A percentile compares a stretch with the other conserved stretches of the same genome.
Conservation (phyloP, 257 asterid genomes). For the Eustoma russellianum region DNA sequence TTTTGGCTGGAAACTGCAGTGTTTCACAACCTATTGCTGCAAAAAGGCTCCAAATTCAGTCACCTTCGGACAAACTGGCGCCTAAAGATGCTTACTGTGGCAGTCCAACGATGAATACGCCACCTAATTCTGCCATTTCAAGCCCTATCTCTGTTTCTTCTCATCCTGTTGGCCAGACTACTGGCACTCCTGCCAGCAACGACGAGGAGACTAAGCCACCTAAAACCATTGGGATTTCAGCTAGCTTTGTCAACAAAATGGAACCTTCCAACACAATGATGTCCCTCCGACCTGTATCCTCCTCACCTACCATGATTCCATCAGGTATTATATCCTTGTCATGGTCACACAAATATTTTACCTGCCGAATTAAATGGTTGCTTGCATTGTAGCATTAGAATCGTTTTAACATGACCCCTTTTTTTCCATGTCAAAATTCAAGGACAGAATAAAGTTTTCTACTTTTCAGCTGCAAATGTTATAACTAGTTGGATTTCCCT, state of each 20-base stretch:
- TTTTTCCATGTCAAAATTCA: background rate
- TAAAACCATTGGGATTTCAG: constrained; percentile 22
- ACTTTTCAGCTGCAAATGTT: background rate
- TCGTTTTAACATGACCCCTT: background rate
- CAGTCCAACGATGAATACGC: constrained; percentile 26
- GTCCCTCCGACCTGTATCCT: constrained; percentile 32
- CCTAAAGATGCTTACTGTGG: constrained; percentile 27
- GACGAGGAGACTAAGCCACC: constrained; percentile 26
- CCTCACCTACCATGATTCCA: constrained; percentile 27
- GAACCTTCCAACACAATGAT: constrained; percentile 38
- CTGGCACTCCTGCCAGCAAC: constrained; percentile 21
- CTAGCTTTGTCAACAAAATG: constrained; percentile 21
- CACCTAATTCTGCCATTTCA: constrained; percentile 33
- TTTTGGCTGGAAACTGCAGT: constrained; percentile 53
- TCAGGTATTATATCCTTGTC: constrained; percentile 35
- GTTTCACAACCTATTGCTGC: constrained; percentile 27
- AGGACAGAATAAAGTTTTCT: background rate
- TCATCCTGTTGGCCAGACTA: constrained; percentile 37
- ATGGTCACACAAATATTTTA: background rate
- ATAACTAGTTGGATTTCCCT: no score
- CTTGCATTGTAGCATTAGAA: background rate
- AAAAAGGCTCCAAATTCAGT: constrained; percentile 27
- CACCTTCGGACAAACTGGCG: constrained; percentile 35
- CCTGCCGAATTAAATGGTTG: background rate
- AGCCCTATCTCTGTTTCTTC: constrained; percentile 65